phyloP scores from a whole-genome alignment of 345 rosid genomes.

The Gossypium turneri region DNA sequence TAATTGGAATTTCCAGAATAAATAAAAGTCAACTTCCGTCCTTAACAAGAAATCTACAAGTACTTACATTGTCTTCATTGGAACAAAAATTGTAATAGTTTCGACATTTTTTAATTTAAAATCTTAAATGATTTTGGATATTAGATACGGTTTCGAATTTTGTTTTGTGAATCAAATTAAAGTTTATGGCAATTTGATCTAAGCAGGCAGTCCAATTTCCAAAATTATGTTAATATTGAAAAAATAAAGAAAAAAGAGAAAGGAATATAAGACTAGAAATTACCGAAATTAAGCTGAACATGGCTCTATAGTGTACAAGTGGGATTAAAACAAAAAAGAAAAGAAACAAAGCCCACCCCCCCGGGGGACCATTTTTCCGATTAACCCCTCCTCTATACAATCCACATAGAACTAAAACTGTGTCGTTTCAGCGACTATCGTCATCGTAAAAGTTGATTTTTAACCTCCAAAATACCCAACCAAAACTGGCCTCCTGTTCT shows the following conservation, averaged over 20 bases:
- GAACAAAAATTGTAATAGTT: too few relatives aligned
- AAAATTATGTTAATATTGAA: not conserved
- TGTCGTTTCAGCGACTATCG: slow-evolving; percentile 18
- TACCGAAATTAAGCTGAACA: slow-evolving; percentile 13
- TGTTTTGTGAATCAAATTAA: too few relatives aligned
- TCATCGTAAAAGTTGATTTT: not conserved
- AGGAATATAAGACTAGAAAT: not conserved
- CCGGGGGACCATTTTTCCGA: slow-evolving; percentile 7
- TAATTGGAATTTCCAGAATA: too few relatives aligned
- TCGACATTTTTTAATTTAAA: too few relatives aligned
- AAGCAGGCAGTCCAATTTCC: too few relatives aligned
- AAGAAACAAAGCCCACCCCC: not conserved
- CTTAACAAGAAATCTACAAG: too few relatives aligned
- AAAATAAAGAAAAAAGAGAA: not conserved
- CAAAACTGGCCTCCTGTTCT: slow-evolving; percentile 29
- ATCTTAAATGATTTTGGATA: too few relatives aligned
- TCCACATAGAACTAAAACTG: slow-evolving; percentile 20
- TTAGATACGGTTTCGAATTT: too few relatives aligned
- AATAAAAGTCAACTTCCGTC: too few relatives aligned
- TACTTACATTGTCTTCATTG: too few relatives aligned
- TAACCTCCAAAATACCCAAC: slow-evolving; percentile 19
- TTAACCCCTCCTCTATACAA: slow-evolving; percentile 28
- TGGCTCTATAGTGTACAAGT: slow-evolving; percentile 14
- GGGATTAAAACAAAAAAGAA: not conserved
- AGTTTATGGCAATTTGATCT: too few relatives aligned